These are phyloP conservation scores for Corymbia calophylla DNA, from an alignment of 441 rosid species.

Conservation along the genomic window DNA sequence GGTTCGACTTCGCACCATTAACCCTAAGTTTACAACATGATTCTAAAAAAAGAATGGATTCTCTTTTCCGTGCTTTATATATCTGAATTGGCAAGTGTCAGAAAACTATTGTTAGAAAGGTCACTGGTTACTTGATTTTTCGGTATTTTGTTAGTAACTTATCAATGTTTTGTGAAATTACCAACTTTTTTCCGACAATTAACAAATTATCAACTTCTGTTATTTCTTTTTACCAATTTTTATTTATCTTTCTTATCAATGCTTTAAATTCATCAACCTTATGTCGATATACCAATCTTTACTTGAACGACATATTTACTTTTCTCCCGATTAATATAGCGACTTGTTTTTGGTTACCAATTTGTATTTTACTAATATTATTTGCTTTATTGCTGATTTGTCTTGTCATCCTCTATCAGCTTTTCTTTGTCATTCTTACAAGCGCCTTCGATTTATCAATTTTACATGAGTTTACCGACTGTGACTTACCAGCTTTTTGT, in stretches of 20 bases:
- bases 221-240: not conserved
- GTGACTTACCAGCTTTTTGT: too few species aligned
- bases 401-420: not conserved
- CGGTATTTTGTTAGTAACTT: not conserved
- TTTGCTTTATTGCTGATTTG: not conserved
- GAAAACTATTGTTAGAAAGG: not conserved
- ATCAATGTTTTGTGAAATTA: not conserved
- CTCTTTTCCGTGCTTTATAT: not conserved
- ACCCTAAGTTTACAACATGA: not conserved
- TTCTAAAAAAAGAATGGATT: not conserved
- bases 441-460: too few species aligned
- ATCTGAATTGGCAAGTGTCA: not conserved
- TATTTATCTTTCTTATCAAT: not conserved
- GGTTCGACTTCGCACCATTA: not conserved
- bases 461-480: too few species aligned
- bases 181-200: not conserved
- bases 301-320: not conserved
- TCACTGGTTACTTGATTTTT: not conserved
- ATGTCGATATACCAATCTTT: not conserved
- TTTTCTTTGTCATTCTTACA: not conserved
- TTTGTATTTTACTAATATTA: not conserved
- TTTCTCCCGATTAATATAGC: not conserved
- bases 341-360: not conserved
- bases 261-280: not conserved
- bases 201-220: not conserved